Conservation (phyloP, 1,284 basidiomycete genomes). For the Pseudozyma tsukubaensis region DNA sequence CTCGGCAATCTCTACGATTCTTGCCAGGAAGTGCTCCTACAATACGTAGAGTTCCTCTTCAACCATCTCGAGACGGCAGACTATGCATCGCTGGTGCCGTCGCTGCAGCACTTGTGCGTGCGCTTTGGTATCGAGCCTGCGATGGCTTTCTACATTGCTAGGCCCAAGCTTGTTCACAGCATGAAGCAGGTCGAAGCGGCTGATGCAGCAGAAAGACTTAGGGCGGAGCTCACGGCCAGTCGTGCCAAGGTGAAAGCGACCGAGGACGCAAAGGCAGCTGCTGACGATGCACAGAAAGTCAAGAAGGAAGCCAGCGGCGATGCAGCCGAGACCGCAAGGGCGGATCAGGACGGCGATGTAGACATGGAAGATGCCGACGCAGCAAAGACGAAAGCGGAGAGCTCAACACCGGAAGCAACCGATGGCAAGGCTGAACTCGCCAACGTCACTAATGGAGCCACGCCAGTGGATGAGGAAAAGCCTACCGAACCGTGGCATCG, state of each 20-base stretch:
- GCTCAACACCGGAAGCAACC: slow-evolving; percentile 1
- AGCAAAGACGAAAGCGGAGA: slow-evolving; percentile 3
- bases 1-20: slow-evolving; percentile 66
- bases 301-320: not conserved
- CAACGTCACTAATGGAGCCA: not conserved
- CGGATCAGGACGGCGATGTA: slow-evolving; percentile 26
- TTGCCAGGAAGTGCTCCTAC: slow-evolving; percentile 63
- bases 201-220: slow-evolving; percentile 47
- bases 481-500: slow-evolving; percentile 52
- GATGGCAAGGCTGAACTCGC: not conserved
- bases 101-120: slow-evolving; percentile 42
- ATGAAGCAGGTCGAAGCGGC: slow-evolving; percentile 50
- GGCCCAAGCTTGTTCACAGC: slow-evolving; percentile 57
- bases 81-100: slow-evolving; percentile 57
- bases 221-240: slow-evolving; percentile 52
- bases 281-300: not conserved
- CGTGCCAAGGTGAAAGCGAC: slow-evolving; percentile 32
- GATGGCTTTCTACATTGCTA: slow-evolving; percentile 63
- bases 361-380: slow-evolving; percentile 36
- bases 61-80: slow-evolving; percentile 53
- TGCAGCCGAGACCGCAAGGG: not conserved
- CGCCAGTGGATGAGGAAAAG: not conserved
- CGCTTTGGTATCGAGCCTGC: slow-evolving; percentile 64
- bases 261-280: slow-evolving; percentile 11
- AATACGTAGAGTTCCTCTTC: slow-evolving; percentile 66